Evolutionary conservation across 1,139 yeast species (phyloP), one percentile per base, ranked within the genome.

Genomic region (Kurtzmaniella quercitrusa): DNA sequence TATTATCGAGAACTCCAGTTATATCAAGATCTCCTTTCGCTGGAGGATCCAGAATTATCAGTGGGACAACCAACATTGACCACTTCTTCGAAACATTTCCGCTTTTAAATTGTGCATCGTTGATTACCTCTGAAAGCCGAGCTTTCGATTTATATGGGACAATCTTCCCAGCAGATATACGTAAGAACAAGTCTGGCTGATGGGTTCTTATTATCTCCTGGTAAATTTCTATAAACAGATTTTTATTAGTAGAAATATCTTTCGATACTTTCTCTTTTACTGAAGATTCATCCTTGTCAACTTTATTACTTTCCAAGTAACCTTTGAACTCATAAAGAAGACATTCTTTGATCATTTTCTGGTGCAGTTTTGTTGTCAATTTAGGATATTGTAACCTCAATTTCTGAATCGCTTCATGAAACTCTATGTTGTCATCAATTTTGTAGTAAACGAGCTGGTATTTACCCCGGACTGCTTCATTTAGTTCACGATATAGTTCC

Each of bases 361-460:
- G 12, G 17, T 33, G 39, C 34, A 33, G 25, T 18, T 29, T 41
- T 37, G 29, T 18, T 14, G 23, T 34, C 39, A n/a, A 18, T n/a
- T 21, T 42, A 14, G 47, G 31, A 17, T 56, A 55, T 2, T 38
- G 11, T 6, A 40, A 36, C 39, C 70, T 48, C 3, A 52, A 34
- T 2, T 37, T 31, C 11, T 34, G 38, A n/a, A 61, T 46, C 21
- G 49, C 48, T 1, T 41, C 25, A 2, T 47, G 48, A 16, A 70
- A 53, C 12, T 56, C 57, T 1, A 47, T 39, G 40, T 65, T 50
- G 0, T 49, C 52, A 1, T 16, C 21, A n/a, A 53, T 57, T 6
- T 54, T 43, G 17, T 67, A 56, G 65, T 69, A 72, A 1, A 68
- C 70, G 16, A 72, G 49, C 46, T 71, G 77, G 41, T 46, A 63